phyloP scores from a whole-genome alignment of 139 green algal species.

The Tetradesmus lagerheimii region DNA sequence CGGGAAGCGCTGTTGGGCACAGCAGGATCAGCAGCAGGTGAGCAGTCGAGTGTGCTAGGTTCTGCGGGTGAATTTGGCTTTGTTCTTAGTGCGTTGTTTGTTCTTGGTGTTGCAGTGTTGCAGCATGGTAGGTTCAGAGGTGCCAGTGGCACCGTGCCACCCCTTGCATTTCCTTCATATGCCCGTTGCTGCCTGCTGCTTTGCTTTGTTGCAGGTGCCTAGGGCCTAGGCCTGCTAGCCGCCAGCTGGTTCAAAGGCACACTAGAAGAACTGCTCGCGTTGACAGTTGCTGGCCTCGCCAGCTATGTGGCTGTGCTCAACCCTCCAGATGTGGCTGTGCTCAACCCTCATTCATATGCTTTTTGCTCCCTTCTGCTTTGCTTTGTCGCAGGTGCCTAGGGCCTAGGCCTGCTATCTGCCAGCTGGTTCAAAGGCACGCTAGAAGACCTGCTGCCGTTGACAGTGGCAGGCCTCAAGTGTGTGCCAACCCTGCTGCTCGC shows the following conservation, averaged over 20 bases:
- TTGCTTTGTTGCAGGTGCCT: constrained; percentile 45
- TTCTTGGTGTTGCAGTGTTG: no score
- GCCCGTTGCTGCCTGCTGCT: not conserved
- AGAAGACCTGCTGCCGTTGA: constrained; percentile 87
- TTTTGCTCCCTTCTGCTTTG: no score
- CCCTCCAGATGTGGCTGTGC: no score
- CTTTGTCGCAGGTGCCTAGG: constrained; percentile 51
- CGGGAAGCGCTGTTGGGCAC: constrained; percentile 75
- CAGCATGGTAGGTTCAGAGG: no score
- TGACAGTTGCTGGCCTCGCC: constrained; percentile 66
- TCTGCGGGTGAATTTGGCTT: no score
- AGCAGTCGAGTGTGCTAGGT: not conserved
- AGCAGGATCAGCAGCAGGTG: constrained; percentile 66
- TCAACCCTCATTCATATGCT: constrained; percentile 54
- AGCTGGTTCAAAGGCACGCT: constrained; percentile 74
- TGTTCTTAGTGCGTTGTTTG: no score
- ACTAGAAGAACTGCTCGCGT: constrained; percentile 87
- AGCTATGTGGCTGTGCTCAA: constrained; percentile 87
- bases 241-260: constrained; percentile 75
- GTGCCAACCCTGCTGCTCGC: no score
- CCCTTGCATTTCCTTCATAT: not conserved
- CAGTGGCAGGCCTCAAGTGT: constrained; percentile 61
- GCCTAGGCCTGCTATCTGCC: constrained; percentile 71
- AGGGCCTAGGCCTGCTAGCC: constrained; percentile 66
- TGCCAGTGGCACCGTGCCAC: no score